Evolutionary conservation across 164 flowering plant genomes (phyloP), one percentile per base, ranked within the genome.

Genomic region (Santalum album): DNA sequence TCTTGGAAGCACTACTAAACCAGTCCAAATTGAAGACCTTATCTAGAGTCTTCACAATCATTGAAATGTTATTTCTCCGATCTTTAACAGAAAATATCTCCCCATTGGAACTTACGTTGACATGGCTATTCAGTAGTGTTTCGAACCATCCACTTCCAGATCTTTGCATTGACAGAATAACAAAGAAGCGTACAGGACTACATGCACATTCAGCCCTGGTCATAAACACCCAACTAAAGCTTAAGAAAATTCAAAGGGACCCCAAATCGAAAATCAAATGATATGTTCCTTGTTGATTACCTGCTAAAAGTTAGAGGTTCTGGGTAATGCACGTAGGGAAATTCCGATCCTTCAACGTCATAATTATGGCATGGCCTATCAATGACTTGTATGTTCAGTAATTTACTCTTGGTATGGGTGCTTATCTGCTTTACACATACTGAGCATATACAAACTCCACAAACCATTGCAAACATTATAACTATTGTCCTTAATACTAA

Each of bases 81-180:
- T 67, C 72, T 59, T 61, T 62, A 14, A 49, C 69, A 38, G 82
- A 75, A 63, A 88, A 88, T 48, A 88, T 82, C 67, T 88, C 96
- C 18, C 96, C 96, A 63, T 88, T 88, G 6, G 89, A 88, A 56
- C 91, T 88, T 6, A 88, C 74, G 59, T 86, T 88, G n/a, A 64
- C 60, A 69, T 86, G 96, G 65, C 95, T 88, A 56, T 86, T 88
- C 45, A 88, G 61, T 22, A 88, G 58, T 14, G 95, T 83, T 68
- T 88, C 96, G 61, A 88, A 89, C 96, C 96, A 89, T 50, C 96
- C 96, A 71, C 95, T 89, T 26, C 96, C 96, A 2, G 96, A 89
- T 66, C 96, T 77, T 69, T 89, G 96, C 82, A 75, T 79, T 3
- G 91, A 81, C 45, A 90, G 14, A 45, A 86, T 81, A 14, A 73